Evolutionary conservation across 768 basidiomycete species (phyloP).

Genomic region (Agrocybe praecox): DNA sequence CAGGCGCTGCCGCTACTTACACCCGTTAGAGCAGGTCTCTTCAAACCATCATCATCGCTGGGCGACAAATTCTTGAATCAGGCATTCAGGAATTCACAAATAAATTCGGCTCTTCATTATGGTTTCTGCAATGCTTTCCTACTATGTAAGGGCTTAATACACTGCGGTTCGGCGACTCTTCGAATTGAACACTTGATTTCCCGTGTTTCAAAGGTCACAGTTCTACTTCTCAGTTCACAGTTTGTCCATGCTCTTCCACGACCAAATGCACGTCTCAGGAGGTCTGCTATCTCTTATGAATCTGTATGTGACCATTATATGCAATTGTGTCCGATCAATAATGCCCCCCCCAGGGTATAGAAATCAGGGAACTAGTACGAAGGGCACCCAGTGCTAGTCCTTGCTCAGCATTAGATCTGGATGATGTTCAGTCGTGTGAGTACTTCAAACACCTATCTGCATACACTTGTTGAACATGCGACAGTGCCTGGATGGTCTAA

Average conservation of each 20-base stretch:
- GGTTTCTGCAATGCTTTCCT: slow-evolving; percentile 6
- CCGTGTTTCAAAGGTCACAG: not conserved
- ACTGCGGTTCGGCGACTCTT: not conserved
- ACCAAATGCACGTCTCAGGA: not conserved
- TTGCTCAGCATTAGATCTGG: slow-evolving; percentile 20
- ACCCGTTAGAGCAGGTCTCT: slow-evolving; percentile 20
- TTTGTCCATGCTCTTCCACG: slow-evolving; percentile 2
- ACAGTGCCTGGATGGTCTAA: slow-evolving; percentile 26
- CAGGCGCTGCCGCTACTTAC: not conserved
- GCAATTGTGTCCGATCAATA: not conserved
- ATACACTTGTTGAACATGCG: not conserved
- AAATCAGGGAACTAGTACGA: slow-evolving; percentile 12
- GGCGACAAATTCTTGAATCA: slow-evolving; percentile 19
- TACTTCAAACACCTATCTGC: not conserved
- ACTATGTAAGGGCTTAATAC: slow-evolving; percentile 8
- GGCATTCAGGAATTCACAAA: slow-evolving; percentile 17
- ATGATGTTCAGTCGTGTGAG: slow-evolving; percentile 21
- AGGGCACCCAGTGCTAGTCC: slow-evolving; percentile 12
- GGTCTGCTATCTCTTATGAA: not conserved
- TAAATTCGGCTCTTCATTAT: not conserved
- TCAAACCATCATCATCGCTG: slow-evolving; percentile 20
- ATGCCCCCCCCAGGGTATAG: not conserved
- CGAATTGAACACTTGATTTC: not conserved
- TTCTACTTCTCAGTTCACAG: not conserved
- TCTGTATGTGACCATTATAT: not conserved